Evolutionary conservation across 2,329 filamentous ascomycete genomes (phyloP), one percentile per base, ranked within the genome.

Genomic region (Colletotrichum lupini): DNA sequence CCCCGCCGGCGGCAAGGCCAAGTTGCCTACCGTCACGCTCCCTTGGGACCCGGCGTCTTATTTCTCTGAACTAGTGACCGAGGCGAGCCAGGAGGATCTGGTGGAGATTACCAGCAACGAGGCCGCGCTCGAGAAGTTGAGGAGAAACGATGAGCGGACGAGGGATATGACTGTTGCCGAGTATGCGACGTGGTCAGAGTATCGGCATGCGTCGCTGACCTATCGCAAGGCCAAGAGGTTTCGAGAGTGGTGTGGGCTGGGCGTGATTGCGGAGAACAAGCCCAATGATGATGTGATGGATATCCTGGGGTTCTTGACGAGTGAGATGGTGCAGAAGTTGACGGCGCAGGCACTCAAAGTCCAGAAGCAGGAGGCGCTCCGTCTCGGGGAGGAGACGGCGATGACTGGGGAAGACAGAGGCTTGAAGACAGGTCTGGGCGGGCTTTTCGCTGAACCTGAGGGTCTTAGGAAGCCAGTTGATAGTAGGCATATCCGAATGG

Each of bases 141-240:
- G 65, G 9, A 52, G 30, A 4, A 67, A 72, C n/a, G 76, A 77
- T 59, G 68, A 75, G 52, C 60, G 67, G n/a, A 76, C 76, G 14
- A 32, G 64, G 19, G 37, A 70, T 30, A 78, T 78, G 76, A 77
- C 75, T 0, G 68, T 71, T 2, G 72, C 73, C 3, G 76, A 78
- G 68, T 78, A 77, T 35, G 61, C 59, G 2, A 71, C 72, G 1
- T 79, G 76, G 76, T 77, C 76, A 7, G 76, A 77, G 35, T 77
- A 74, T 37, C 67, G 77, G 3, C 68, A 76, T 5, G 77, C 77
- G 1, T 78, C 76, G 9, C 74, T 78, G 60, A 76, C 75, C 0
- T 77, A 72, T 37, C 76, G 76, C 65, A 77, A 77, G 46, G 65
- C 60, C 12, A 76, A 73, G 58, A 58, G 65, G 11, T 78, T 78